Evolutionary conservation across 495 filamentous ascomycete species (phyloP), one percentile per base, ranked within the genome.

Genomic region (Aspergillus saccharolyticus): DNA sequence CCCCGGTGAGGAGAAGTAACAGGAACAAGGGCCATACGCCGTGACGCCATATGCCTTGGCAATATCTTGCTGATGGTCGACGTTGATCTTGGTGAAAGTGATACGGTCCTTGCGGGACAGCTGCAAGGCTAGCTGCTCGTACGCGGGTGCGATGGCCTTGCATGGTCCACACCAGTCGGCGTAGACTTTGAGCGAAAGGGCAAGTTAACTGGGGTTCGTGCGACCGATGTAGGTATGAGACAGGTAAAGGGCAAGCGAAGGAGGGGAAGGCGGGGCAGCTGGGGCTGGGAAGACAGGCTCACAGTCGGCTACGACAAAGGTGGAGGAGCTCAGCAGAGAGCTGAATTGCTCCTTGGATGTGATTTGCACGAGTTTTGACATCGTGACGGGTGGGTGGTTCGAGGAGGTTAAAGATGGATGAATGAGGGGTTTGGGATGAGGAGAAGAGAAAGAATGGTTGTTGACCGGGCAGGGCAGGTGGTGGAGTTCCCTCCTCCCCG

Each of bases 151-250:
- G 57, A 96, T 89, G 55, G 82, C 75, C 62, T 91, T 89, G 81
- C 89, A 96, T 64, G 92, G 89, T 24, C 78, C 85, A 70, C 89
- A 93, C 89, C 88, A 94, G 63, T 88, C 83, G 64, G 91, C 89
- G 70, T 90, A 89, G 78, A 97, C 91, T 96, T 64, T 39, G 39
- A 25, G 44, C 51, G 24, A 15, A 63, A 55, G 47, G 48, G 55
- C 54, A 60, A 54, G 54, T 67, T 61, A 67, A 52, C 62, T 60
- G 57, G 57, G 55, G 56, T 28, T 58, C 46, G 51, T 45, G 17
- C 24, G 21, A 21, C 44, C 33, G n/a, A 54, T 44, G 62, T 57
- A 59, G 42, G 44, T 56, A 39, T 30, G 53, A 50, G 50, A 51
- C 22, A n/a, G 24, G 33, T 51, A 30, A 30, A n/a, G 44, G 47